A percentile compares a stretch with the other conserved stretches of the same genome.
Evolutionary conservation across 441 rosid species (phyloP).

Genomic region (Hura crepitans): DNA sequence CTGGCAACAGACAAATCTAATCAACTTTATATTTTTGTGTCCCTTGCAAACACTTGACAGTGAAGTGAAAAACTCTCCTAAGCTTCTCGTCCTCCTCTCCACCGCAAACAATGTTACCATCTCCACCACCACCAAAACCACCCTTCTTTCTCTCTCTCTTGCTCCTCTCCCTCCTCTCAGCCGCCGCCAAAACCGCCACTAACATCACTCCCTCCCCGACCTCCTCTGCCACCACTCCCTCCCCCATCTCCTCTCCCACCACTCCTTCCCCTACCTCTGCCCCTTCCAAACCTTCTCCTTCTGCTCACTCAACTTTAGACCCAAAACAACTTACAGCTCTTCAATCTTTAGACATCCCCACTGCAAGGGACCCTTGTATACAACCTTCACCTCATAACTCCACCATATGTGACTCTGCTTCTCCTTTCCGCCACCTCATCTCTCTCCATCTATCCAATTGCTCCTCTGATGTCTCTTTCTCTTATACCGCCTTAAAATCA

Average conservation of each 20-base stretch:
- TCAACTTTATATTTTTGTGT: too few species aligned
- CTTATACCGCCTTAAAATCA: slow-evolving; percentile 72
- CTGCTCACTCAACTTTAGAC: slow-evolving; percentile 66
- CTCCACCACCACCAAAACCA: slow-evolving; percentile 18
- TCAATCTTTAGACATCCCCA: slow-evolving; percentile 64
- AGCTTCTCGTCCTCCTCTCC: too few species aligned
- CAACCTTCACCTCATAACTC: slow-evolving; percentile 38
- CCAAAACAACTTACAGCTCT: slow-evolving; percentile 79
- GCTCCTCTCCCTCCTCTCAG: slow-evolving; percentile 25
- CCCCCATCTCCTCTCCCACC: slow-evolving; percentile 27
- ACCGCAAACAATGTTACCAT: slow-evolving; percentile 16
- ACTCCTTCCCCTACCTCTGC: slow-evolving; percentile 23
- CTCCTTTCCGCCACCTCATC: slow-evolving; percentile 73
- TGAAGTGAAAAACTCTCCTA: not conserved
- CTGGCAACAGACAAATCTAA: not conserved
- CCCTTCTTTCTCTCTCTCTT: slow-evolving; percentile 16
- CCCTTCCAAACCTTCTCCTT: too few species aligned
- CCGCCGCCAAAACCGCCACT: slow-evolving; percentile 16
- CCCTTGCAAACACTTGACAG: not conserved
- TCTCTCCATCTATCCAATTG: slow-evolving; percentile 73
- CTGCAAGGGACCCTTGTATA: slow-evolving; percentile 58
- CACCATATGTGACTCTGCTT: slow-evolving; percentile 51
- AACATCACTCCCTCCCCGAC: slow-evolving; percentile 16
- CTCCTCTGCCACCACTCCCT: slow-evolving; percentile 16
- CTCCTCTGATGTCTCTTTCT: slow-evolving; percentile 63